Evolutionary conservation across 441 rosid species (phyloP).

Genomic region (Erysimum cheiri): DNA sequence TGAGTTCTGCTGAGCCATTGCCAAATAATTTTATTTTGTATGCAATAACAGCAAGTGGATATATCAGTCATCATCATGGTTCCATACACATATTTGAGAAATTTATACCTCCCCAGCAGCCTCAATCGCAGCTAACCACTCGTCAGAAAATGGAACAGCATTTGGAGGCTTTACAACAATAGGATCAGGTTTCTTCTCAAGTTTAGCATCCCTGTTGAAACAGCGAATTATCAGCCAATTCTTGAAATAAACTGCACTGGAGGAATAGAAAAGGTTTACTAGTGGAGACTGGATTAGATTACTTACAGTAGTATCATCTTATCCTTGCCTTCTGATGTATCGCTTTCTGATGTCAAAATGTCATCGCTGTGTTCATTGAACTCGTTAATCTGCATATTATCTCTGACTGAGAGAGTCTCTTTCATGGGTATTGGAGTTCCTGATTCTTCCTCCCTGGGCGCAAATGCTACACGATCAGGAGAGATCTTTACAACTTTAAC

Average conservation of each 20-base stretch:
- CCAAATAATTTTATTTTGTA: conserved; percentile 9
- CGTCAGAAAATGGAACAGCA: conserved; percentile 91
- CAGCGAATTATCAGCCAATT: conserved; percentile 19
- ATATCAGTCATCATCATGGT: conserved; percentile 10
- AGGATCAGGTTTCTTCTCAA: conserved; percentile 53
- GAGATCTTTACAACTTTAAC: conserved; percentile 40
- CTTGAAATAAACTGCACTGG: conserved; percentile 8
- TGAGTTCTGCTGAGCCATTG: conserved; percentile 19
- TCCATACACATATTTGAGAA: conserved; percentile 13
- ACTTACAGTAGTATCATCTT: conserved; percentile 53
- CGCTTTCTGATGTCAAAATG: conserved; percentile 41
- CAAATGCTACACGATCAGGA: conserved; percentile 32
- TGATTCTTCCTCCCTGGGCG: conserved; percentile 41
- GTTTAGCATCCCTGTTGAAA: conserved; percentile 51
- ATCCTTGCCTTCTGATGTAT: conserved; percentile 44
- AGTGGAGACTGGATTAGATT: conserved; percentile 26
- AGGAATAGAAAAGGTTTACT: conserved; percentile 20
- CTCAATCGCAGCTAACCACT: conserved; percentile 94
- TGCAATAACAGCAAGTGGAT: conserved; percentile 17
- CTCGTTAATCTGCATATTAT: conserved; percentile 39
- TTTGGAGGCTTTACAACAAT: conserved; percentile 57
- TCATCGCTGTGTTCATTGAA: conserved; percentile 27
- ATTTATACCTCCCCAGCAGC: conserved; percentile 90
- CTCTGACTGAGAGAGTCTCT: conserved; percentile 42
- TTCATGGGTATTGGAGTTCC: conserved; percentile 26